Evolutionary conservation across 2,329 filamentous ascomycete species (phyloP).

Genomic region (Metarhizium anisopliae): DNA sequence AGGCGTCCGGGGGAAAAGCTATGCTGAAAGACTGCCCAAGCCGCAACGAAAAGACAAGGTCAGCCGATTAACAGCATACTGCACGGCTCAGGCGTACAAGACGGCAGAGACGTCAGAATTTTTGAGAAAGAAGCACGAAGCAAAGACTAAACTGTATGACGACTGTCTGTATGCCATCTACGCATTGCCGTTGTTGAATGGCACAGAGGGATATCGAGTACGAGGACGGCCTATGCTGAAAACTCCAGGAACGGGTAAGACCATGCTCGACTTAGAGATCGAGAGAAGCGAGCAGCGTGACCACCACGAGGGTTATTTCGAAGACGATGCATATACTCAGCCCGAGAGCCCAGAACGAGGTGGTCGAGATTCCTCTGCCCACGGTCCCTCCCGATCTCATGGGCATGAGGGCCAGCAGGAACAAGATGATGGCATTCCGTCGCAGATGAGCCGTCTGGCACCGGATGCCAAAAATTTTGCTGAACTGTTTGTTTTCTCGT

Average conservation of each 20-base stretch:
- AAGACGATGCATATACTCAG: constrained; percentile 53
- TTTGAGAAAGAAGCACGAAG: constrained; percentile 76
- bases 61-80: constrained; percentile 87
- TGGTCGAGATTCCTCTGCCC: constrained; percentile 20
- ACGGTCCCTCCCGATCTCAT: constrained; percentile 19
- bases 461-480: constrained; percentile 72
- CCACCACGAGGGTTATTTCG: constrained; percentile 86
- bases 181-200: constrained; percentile 79
- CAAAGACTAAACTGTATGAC: constrained; percentile 93
- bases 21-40: constrained; percentile 89
- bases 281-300: constrained; percentile 84
- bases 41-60: constrained; percentile 78
- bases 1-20: constrained; percentile 68
- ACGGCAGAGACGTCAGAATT: constrained; percentile 83
- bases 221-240: constrained; percentile 87
- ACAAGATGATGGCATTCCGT: constrained; percentile 32
- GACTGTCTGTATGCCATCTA: constrained; percentile 96
- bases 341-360: constrained; percentile 22
- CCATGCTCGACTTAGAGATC: constrained; percentile 88
- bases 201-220: constrained; percentile 77
- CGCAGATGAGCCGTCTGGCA: constrained; percentile 50
- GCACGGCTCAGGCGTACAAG: constrained; percentile 89
- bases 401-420: constrained; percentile 13
- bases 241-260: constrained; percentile 81
- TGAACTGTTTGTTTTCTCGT: constrained; percentile 95